A percentile compares a stretch with the other conserved stretches of the same genome.
Conservation (phyloP, 2,329 filamentous ascomycete species). For the Trichophyton mentagrophytes region DNA sequence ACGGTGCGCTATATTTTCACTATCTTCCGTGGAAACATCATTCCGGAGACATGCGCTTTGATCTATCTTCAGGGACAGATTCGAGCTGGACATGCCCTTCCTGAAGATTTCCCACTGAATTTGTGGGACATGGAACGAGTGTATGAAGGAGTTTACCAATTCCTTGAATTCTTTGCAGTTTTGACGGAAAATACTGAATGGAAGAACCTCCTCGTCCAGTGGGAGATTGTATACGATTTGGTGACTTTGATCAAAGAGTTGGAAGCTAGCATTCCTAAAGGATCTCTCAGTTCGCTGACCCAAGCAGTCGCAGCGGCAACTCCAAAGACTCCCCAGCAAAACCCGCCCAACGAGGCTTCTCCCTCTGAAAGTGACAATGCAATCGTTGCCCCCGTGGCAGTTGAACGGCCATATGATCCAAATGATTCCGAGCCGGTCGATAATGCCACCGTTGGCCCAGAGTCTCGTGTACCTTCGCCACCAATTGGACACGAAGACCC, state of each 20-base stretch:
- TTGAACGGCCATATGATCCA: slow-evolving; percentile 55
- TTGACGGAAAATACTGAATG: slow-evolving; percentile 74
- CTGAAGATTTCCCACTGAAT: slow-evolving; percentile 84
- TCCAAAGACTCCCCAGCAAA: slow-evolving; percentile 21
- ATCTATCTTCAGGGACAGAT: slow-evolving; percentile 91
- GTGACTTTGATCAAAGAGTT: slow-evolving; percentile 76
- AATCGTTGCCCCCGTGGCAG: slow-evolving; percentile 31
- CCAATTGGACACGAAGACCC: slow-evolving; percentile 46
- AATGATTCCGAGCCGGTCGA: slow-evolving; percentile 30
- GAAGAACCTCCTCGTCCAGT: slow-evolving; percentile 74
- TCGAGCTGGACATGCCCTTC: slow-evolving; percentile 58
- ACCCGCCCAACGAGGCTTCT: slow-evolving; percentile 21
- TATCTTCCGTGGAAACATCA: slow-evolving; percentile 81
- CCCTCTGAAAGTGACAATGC: background rate
- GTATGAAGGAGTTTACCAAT: slow-evolving; percentile 87
- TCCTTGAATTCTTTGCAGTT: slow-evolving; percentile 84
- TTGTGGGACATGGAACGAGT: slow-evolving; percentile 96
- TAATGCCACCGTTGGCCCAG: slow-evolving; percentile 25
- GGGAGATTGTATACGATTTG: slow-evolving; percentile 82
- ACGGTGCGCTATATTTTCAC: slow-evolving; percentile 83
- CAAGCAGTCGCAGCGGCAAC: slow-evolving; percentile 15
- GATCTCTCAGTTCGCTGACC: slow-evolving; percentile 42
- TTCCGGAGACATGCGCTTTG: slow-evolving; percentile 85
- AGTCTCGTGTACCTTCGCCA: slow-evolving; percentile 35
- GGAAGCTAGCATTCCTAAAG: slow-evolving; percentile 76